Percentiles rank a stretch among this genome's conserved stretches.
Evolutionary conservation across 192 early-diverging fungal species (phyloP).

Genomic region (Backusella macrospora): DNA sequence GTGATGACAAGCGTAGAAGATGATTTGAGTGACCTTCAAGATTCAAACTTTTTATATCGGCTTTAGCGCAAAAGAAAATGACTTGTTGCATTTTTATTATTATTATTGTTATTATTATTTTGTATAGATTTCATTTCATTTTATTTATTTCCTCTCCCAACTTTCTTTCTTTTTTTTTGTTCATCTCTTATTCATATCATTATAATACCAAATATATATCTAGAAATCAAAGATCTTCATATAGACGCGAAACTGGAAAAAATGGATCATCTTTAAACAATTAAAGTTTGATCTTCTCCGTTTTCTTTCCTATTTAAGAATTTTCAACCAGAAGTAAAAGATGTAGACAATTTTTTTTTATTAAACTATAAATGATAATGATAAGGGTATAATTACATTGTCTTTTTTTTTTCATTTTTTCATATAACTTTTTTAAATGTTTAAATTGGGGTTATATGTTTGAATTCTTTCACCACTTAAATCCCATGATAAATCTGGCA

Average conservation of each 20-base stretch:
- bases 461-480: not conserved
- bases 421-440: not conserved
- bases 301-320: too few relatives aligned
- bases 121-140: conserved; percentile 3
- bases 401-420: not conserved
- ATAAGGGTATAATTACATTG: too few relatives aligned
- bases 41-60: conserved; percentile 25
- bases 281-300: too few relatives aligned
- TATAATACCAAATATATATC: not conserved
- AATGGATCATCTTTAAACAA: too few relatives aligned
- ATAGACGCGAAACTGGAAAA: too few relatives aligned
- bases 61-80: too few relatives aligned
- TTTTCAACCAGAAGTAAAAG: too few relatives aligned
- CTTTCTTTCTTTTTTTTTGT: not conserved
- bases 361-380: too few relatives aligned
- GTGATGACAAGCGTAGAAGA: conserved; percentile 12
- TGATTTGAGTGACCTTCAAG: conserved; percentile 19
- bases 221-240: too few relatives aligned
- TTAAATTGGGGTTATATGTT: not conserved
- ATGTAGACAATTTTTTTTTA: too few relatives aligned
- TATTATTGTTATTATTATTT: not conserved
- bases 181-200: not conserved
- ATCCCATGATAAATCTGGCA: conserved; percentile 2
- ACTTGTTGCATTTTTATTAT: not conserved
- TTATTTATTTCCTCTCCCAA: not conserved